Base-by-base conservation (phyloP, 768 basidiomycete species). In the Ramaria rubella region DNA sequence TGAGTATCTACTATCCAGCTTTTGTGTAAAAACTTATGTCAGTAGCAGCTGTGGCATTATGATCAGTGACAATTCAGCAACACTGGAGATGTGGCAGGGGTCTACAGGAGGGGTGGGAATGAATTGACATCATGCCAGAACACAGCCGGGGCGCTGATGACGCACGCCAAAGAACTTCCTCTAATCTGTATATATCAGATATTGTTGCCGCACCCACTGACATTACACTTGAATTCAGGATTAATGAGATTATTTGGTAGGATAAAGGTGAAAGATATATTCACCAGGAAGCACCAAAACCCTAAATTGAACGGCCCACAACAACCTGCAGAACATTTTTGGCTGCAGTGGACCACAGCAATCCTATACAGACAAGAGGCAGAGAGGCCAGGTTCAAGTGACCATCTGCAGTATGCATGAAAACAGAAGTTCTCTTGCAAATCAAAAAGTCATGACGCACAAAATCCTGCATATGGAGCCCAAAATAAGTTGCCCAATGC, bases 231-330 rank as follows among this genome's bases (percentile, higher is more conserved):
- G 82, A 80, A 73, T n/a, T 86, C 87, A 38, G 85, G 72, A 0
- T 81, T n/a, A n/a, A n/a, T n/a, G n/a, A n/a, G n/a, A n/a, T n/a
- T n/a, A n/a, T n/a, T n/a, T n/a, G n/a, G n/a, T n/a, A n/a, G n/a
- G n/a, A n/a, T n/a, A n/a, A n/a, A n/a, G n/a, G n/a, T n/a, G n/a
- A n/a, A n/a, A n/a, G 34, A 36, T 36, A 36, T 36, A 36, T 36
- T 36, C 34, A 3, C 75, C 81, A 11, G 5, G 83, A 77, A 4
- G 81, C 74, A 19, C 86, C 87, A 40, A 85, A 72, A 0, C 81
- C 81, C 64, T 90, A 87, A 0, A 87, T 60, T 38, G 84, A 77
- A 6, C 88, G 74, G 72, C 81, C 85, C 15, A 78, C 68, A 61
- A 90, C 73, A 4, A 91, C 69, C 15, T 70, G 63, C 1, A 69